Base-by-base conservation (phyloP, 192 early-diverging fungal genomes). In the Geosiphon pyriformis region DNA sequence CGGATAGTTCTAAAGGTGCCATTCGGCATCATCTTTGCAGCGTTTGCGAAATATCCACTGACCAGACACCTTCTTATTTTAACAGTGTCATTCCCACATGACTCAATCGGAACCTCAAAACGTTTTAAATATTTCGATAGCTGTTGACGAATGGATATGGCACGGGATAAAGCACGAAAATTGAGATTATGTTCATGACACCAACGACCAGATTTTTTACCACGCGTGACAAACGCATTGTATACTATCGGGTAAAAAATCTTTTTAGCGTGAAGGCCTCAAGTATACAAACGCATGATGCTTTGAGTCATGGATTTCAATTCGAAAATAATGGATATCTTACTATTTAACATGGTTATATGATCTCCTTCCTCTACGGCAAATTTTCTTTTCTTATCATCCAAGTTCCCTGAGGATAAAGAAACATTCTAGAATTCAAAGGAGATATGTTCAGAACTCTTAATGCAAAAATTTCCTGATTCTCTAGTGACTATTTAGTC, bases 121-220 rank as follows among this genome's bases (percentile, higher is more conserved):
- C 65, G 50, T 31, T 20, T 29, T 18, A 90, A 51, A 65, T 92
- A 89, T 49, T 83, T 84, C n/a, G 90, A 82, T 63, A 99, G 77
- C 67, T 99, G 95, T 52, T 92, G 85, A 42, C 95, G 89, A 31
- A 99, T 87, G 20, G 92, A 87, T 23, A 85, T 80, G 3, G 92
- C 94, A 7, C 89, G 80, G 29, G 91, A 90, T 75, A 99, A 62
- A 1, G 86, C 79, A 64, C 87, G 87, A 73, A 88, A 86, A 68
- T 90, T 88, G 15, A 90, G 72, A 59, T 78, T 81, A 29, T 86
- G 82, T 30, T 95, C 90, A 67, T 88, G 85, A 74, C 97, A 99
- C 95, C 95, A 99, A 47, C 80, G 82, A 1, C 74, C 73, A 6
- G 83, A 85, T 32, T 76, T 73, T 25, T 74, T 76, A 0, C 81